A percentile compares a stretch with the other conserved stretches of the same genome.
These are phyloP conservation scores for Salix koriyanagi DNA, from an alignment of 345 rosid species.

Conservation along the genomic window DNA sequence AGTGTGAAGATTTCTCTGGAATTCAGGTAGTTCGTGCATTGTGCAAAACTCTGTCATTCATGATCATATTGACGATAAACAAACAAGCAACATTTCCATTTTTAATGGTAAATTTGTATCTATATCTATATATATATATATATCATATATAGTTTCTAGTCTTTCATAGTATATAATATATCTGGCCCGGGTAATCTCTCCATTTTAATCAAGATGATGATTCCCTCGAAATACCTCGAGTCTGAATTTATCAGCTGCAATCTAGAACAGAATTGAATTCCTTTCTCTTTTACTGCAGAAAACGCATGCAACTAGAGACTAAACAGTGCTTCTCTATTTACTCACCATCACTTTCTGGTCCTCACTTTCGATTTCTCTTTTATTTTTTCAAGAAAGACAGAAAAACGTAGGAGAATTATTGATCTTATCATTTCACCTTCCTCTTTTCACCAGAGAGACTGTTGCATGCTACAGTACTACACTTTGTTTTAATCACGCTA, in stretches of 20 bases:
- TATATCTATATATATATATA: too few relatives aligned
- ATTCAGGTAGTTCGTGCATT: constrained; percentile 56
- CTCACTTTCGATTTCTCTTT: not conserved
- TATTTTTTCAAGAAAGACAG: not conserved
- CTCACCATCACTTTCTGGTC: not conserved
- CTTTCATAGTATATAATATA: too few relatives aligned
- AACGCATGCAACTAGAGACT: not conserved
- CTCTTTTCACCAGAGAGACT: not conserved
- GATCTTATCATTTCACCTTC: not conserved
- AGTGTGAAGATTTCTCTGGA: constrained; percentile 64
- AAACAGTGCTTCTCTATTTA: too few relatives aligned
- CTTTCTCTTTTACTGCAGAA: not conserved
- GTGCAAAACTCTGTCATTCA: not conserved
- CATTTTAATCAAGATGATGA: not conserved
- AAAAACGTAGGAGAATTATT: not conserved
- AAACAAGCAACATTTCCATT: not conserved
- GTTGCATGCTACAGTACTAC: not conserved
- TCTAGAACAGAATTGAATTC: not conserved
- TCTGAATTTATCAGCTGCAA: not conserved
- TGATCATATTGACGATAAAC: not conserved
- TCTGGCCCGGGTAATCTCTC: not conserved
- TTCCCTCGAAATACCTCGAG: not conserved
- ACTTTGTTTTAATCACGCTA: not conserved
- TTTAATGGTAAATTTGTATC: not conserved
- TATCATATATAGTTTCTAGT: too few relatives aligned